phyloP scores from a whole-genome alignment of 495 filamentous ascomycete species.

The Aspergillus biplanus region DNA sequence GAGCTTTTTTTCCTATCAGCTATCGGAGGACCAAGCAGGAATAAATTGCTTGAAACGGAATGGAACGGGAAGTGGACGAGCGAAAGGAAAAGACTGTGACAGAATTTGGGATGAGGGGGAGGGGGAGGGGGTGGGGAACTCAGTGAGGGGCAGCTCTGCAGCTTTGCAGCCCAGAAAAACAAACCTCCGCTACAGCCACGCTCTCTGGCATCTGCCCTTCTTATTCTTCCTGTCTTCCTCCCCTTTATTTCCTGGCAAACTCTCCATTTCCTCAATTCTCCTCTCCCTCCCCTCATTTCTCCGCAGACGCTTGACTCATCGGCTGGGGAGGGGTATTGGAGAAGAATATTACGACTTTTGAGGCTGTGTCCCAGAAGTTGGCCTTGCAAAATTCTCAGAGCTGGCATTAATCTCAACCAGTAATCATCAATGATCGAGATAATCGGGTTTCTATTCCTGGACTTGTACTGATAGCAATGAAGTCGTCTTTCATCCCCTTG shows the following conservation, averaged over 20 bases:
- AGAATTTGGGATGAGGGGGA: background rate
- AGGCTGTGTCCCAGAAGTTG: background rate
- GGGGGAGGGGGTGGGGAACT: background rate
- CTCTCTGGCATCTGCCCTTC: background rate
- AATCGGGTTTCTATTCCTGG: background rate
- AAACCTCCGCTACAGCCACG: background rate
- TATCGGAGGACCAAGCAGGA: conserved; percentile 16
- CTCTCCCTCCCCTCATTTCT: conserved; percentile 5
- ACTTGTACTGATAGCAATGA: background rate
- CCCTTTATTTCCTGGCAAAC: background rate
- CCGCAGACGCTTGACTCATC: conserved; percentile 4
- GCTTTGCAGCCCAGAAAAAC: background rate
- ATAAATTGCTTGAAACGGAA: conserved; percentile 23
- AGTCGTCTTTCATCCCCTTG: background rate
- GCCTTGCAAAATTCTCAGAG: background rate
- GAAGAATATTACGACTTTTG: background rate
- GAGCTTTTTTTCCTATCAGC: conserved; percentile 10
- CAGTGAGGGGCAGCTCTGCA: background rate
- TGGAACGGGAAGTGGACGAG: conserved; percentile 26
- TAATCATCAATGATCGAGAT: background rate
- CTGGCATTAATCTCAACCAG: background rate
- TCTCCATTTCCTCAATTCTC: background rate
- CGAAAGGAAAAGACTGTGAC: conserved; percentile 24
- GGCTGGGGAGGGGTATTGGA: background rate
- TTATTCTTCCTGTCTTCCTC: background rate